Evolutionary conservation across 441 rosid genomes (phyloP).

Genomic region (Adansonia rubrostipa): DNA sequence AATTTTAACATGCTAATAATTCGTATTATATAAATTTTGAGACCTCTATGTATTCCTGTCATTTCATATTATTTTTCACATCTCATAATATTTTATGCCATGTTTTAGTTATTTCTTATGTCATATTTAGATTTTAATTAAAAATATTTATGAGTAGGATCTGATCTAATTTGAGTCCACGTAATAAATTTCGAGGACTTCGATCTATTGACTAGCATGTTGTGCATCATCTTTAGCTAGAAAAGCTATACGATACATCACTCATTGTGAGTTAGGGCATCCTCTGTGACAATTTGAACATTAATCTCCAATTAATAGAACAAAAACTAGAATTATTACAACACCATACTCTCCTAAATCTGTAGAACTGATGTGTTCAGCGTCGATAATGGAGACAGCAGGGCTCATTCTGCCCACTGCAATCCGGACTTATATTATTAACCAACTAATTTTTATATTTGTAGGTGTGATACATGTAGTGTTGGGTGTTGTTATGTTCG

Average conservation of each 20-base stretch:
- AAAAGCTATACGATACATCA: slow-evolving; percentile 51
- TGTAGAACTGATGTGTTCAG: slow-evolving; percentile 32
- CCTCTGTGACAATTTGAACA: slow-evolving; percentile 44
- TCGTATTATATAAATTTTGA: too few species aligned
- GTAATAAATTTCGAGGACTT: slow-evolving; percentile 36
- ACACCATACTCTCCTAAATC: slow-evolving; percentile 42
- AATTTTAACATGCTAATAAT: too few species aligned
- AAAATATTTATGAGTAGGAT: too few species aligned
- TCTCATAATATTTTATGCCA: too few species aligned
- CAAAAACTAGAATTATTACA: slow-evolving; percentile 51
- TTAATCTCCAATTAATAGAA: slow-evolving; percentile 37
- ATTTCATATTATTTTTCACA: too few species aligned
- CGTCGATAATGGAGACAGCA: slow-evolving; percentile 39
- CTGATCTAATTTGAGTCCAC: too few species aligned
- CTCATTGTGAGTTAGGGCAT: slow-evolving; percentile 53
- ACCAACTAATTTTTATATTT: too few species aligned
- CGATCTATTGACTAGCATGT: slow-evolving; percentile 42
- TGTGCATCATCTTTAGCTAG: slow-evolving; percentile 43
- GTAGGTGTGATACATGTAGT: too few species aligned
- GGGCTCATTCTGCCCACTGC: slow-evolving; percentile 34
- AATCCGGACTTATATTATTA: slow-evolving; percentile 30
- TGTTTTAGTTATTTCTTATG: too few species aligned
- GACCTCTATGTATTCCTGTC: too few species aligned
- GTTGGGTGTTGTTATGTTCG: too few species aligned
- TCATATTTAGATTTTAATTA: too few species aligned